These are phyloP conservation scores for Psidium friedrichsthalianum DNA, from an alignment of 345 rosid genomes.

Conservation along the genomic window DNA sequence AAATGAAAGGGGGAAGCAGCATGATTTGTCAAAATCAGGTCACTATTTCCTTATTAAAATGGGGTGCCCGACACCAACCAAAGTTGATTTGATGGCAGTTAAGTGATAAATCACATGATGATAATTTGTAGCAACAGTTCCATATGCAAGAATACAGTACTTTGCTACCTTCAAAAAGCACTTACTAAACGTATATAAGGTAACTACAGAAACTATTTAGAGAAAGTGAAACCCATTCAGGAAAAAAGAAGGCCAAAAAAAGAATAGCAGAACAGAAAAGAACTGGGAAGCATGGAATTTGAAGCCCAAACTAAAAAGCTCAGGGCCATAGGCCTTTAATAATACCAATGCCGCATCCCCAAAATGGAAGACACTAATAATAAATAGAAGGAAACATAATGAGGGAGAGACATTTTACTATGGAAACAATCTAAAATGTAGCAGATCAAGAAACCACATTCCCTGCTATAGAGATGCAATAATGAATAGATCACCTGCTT, in stretches of 20 bases:
- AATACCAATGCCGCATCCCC: neutral
- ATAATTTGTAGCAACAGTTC: neutral
- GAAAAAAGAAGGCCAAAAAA: neutral
- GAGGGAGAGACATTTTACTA: neutral
- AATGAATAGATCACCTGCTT: constrained; percentile 50
- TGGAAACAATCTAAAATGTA: neutral
- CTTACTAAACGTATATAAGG: neutral
- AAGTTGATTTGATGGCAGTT: neutral
- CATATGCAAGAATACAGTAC: neutral
- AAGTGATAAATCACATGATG: neutral
- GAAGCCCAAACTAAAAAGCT: neutral
- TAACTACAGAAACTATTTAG: neutral
- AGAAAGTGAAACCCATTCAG: neutral
- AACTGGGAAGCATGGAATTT: neutral
- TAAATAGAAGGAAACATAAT: neutral
- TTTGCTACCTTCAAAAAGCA: neutral
- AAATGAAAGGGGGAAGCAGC: neutral
- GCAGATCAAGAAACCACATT: neutral
- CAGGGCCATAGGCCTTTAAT: neutral
- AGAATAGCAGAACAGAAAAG: neutral
- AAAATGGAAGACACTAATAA: neutral
- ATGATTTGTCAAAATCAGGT: neutral
- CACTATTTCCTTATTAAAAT: neutral
- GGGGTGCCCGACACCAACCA: neutral
- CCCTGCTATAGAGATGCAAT: neutral